Evolutionary conservation across 2,329 filamentous ascomycete species (phyloP), one percentile per base, ranked within the genome.

Genomic region (Stemphylium lycopersici): DNA sequence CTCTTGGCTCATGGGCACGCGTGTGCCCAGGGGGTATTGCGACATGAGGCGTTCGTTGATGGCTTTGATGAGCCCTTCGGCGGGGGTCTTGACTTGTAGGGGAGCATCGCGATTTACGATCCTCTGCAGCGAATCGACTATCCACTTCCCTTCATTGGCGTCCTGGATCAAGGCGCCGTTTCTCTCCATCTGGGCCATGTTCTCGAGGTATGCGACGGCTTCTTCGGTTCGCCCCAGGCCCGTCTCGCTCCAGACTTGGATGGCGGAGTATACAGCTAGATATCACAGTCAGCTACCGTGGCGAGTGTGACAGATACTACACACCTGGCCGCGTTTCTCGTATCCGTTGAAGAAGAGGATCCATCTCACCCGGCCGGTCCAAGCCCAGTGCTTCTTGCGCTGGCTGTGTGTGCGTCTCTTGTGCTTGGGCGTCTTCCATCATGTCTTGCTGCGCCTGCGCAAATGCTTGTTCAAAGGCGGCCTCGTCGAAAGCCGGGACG

Each of bases 381-480:
- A 57, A 55, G 55, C 54, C 55, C 52, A 58, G 57, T 33, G 51
- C 56, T 48, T 62, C 55, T 44, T 58, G 56, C 26, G 52, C 48
- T 57, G 54, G 50, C 26, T 62, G 52, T 38, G 58, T 52, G 37
- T 56, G 51, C 26, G 42, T 55, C 34, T 65, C 58, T 37, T 66
- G 58, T 24, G 59, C 57, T 6, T 57, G 52, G 15, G 52, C 54
- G 32, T 65, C 63, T 13, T 67, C 66, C 24, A 72, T 52, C 52
- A 79, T 70, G 41, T 80, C 76, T 43, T 77, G 71, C 40, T 76
- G 70, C 18, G 78, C 79, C 52, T 77, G 74, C 37, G 81, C 80
- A 61, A 85, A 86, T 2, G 83, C 83, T 42, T 76, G 69, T 44
- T 80, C 82, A 58, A 86, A 85, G 13, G 83, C 83, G 16, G 78